These are phyloP conservation scores for Acephala macrosclerotiorum DNA, from an alignment of 2,329 filamentous ascomycete species.

Conservation along the genomic window DNA sequence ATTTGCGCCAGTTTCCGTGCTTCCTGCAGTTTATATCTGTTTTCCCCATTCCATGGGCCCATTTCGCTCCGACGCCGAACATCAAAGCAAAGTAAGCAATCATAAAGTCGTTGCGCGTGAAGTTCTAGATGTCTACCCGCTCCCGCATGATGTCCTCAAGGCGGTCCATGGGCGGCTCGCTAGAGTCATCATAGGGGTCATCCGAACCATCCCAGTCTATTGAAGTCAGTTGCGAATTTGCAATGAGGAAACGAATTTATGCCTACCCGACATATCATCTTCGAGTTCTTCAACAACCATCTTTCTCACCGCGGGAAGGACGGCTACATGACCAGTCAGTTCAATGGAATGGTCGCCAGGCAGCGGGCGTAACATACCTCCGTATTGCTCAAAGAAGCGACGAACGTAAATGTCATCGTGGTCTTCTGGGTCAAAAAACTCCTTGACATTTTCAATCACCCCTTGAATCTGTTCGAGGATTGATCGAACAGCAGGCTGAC, in stretches of 20 bases:
- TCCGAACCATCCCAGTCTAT: slow-evolving; percentile 46
- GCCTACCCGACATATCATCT: slow-evolving; percentile 48
- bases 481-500: slow-evolving; percentile 39
- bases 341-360: neutral
- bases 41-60: slow-evolving; percentile 10
- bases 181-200: slow-evolving; percentile 54
- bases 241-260: neutral
- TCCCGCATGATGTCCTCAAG: slow-evolving; percentile 40
- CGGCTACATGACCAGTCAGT: slow-evolving; percentile 33
- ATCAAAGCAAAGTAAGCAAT: slow-evolving; percentile 15
- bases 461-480: slow-evolving; percentile 37
- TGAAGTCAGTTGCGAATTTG: slow-evolving; percentile 15
- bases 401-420: slow-evolving; percentile 23
- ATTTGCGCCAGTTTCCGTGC: slow-evolving; percentile 18
- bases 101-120: slow-evolving; percentile 20
- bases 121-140: slow-evolving; percentile 11
- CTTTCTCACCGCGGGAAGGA: slow-evolving; percentile 40
- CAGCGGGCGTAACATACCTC: slow-evolving; percentile 31
- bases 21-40: slow-evolving; percentile 22
- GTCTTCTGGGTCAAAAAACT: slow-evolving; percentile 38
- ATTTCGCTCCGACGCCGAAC: slow-evolving; percentile 21
- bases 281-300: slow-evolving; percentile 46
- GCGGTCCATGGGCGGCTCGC: slow-evolving; percentile 60
- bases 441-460: slow-evolving; percentile 36
- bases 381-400: slow-evolving; percentile 28